Base-by-base conservation (phyloP, 352 stramenopile species). In the Pythium guiyangense region DNA sequence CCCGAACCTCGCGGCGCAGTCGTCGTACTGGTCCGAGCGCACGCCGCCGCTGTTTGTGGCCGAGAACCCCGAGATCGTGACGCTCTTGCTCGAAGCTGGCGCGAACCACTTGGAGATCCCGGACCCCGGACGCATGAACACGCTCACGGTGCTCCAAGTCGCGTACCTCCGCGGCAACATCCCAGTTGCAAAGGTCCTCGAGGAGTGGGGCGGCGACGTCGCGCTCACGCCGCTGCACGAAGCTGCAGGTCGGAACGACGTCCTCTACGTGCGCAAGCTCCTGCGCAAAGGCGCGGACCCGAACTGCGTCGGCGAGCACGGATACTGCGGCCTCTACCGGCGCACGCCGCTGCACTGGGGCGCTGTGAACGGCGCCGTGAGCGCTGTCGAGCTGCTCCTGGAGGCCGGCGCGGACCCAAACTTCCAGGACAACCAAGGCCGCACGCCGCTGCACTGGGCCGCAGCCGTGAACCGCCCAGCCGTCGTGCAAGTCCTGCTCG, bases 171-270 rank as follows among this genome's bases (percentile, higher is more conserved):
- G 74, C 39, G 79, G 71, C 11, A 88, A 86, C 51, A 84, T 84
- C 35, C 68, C 82, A 9, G 74, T 90, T 2, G 82, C 68, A 0
- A 64, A 78, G 4, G 74, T 86, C 50, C 62, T 92, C 6, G 82
- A 92, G 57, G 60, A 82, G 73, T 90, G 77, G 77, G 83, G 83
- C 6, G 75, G 68, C 6, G 83, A 92, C 50, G 79, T 92, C 11
- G 83, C 83, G 5, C 67, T 92, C 29, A 92, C 83, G 8, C 83
- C 83, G n/a, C 63, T 92, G 20, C 83, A 92, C 22, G 78, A 86
- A 35, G 74, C 79, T 57, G 84, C 80, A 18, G 84, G 77, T 9
- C 79, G 69, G 0, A 64, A 89, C 52, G 52, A 83, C 29, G 63
- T 60, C 0, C 6, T 40, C 6, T 17, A 34, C 3, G 62, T 93